A percentile compares a stretch with the other conserved stretches of the same genome.
Conservation (phyloP, 352 stramenopile species). For the Pseudoperonospora humuli region DNA sequence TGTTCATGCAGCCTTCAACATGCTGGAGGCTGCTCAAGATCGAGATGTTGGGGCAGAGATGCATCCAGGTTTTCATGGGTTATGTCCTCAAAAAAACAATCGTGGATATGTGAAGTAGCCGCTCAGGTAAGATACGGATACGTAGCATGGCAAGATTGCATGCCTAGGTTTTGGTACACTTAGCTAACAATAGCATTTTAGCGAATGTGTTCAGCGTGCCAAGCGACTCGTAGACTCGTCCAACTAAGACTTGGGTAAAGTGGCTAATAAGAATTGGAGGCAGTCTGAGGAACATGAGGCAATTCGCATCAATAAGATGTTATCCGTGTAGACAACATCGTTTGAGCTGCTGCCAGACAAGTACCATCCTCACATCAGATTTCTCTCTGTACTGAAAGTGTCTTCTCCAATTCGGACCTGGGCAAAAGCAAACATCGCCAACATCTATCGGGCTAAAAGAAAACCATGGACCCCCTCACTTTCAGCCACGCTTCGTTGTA, state of each 20-base stretch:
- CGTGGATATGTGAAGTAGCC: too few relatives aligned
- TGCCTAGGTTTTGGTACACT: background rate
- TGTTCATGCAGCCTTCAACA: too few relatives aligned
- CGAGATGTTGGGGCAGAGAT: too few relatives aligned
- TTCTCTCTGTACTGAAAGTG: slow-evolving; percentile 24
- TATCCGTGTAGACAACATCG: background rate
- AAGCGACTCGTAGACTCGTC: slow-evolving; percentile 6
- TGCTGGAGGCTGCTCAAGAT: too few relatives aligned
- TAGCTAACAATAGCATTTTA: background rate
- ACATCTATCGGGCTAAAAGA: background rate
- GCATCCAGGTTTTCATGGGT: too few relatives aligned
- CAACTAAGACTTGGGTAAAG: background rate
- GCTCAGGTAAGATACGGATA: too few relatives aligned
- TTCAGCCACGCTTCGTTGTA: slow-evolving; percentile 12
- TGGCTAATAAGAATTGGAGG: slow-evolving; percentile 7
- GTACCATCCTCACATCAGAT: slow-evolving; percentile 19
- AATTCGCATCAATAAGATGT: background rate
- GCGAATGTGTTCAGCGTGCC: background rate
- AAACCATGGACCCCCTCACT: slow-evolving; percentile 20
- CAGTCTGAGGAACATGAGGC: background rate
- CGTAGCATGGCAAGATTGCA: background rate
- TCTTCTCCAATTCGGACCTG: slow-evolving; percentile 1
- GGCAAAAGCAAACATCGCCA: background rate
- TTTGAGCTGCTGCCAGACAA: background rate
- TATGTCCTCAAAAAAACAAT: too few relatives aligned